Percentiles rank a stretch among this genome's conserved stretches.
phyloP scores from a whole-genome alignment of 225 moss, liverwort and hornwort species.

The Antitrichia curtipendula region DNA sequence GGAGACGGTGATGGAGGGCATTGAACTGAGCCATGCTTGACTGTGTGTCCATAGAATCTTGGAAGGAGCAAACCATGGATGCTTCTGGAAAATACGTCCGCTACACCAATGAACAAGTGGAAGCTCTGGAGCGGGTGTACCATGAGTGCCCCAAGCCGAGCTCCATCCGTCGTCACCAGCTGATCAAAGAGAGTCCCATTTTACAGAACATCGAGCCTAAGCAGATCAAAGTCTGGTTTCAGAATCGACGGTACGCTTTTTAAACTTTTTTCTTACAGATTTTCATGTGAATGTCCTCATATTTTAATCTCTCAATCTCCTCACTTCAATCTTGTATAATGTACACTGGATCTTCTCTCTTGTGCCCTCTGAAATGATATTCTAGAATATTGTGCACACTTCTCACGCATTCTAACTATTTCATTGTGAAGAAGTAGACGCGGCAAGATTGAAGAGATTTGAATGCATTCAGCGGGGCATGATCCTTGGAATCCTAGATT shows the following conservation, averaged over 20 bases:
- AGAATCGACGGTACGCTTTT: conserved; percentile 25
- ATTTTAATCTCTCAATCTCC: neutral
- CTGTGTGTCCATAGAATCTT: conserved; percentile 8
- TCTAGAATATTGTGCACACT: neutral
- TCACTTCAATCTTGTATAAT: neutral
- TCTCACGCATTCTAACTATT: neutral
- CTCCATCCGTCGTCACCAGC: conserved; percentile 46
- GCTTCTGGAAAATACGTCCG: conserved; percentile 50
- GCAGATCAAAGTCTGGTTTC: conserved; percentile 64
- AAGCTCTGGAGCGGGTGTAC: conserved; percentile 53
- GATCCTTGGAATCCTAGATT: neutral
- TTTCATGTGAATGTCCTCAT: neutral
- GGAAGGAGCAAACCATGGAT: conserved; percentile 44
- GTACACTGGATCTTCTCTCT: neutral
- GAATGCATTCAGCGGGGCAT: neutral
- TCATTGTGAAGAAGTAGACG: neutral
- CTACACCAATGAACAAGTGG: conserved; percentile 52
- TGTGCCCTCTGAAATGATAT: neutral
- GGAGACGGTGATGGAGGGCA: neutral
- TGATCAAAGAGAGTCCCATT: conserved; percentile 50
- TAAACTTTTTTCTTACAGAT: neutral
- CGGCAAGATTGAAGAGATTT: neutral
- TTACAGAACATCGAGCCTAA: conserved; percentile 47
- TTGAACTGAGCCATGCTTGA: neutral
- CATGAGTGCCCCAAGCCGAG: conserved; percentile 55